Percentiles rank a stretch among this genome's conserved stretches.
phyloP scores from a whole-genome alignment of 2,329 filamentous ascomycete species.

The Cladosporium sp. region DNA sequence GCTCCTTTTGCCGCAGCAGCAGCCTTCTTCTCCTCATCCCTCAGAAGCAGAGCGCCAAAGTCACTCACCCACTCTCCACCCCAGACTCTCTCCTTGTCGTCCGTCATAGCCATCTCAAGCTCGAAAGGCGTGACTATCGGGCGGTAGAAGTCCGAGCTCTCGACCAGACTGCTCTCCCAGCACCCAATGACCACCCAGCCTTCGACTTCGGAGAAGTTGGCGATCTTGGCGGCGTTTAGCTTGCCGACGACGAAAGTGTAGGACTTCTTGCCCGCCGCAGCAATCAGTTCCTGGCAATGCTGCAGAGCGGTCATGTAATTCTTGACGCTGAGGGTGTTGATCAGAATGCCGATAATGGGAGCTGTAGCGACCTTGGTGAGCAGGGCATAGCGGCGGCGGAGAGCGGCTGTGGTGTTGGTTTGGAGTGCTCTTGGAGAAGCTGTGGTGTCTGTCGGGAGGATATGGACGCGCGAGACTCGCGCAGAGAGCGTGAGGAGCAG shows the following conservation, averaged over 20 bases:
- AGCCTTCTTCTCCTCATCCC: conserved; percentile 28
- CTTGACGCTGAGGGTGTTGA: conserved; percentile 90
- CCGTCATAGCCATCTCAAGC: conserved; percentile 73
- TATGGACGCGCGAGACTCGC: conserved; percentile 74
- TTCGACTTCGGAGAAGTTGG: conserved; percentile 93
- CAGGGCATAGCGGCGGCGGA: conserved; percentile 86
- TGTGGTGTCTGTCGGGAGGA: conserved; percentile 62
- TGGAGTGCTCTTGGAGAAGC: conserved; percentile 43
- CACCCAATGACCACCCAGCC: conserved; percentile 98
- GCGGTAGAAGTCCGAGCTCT: conserved; percentile 84
- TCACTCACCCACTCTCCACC: conserved; percentile 86
- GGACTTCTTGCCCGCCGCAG: conserved; percentile 82
- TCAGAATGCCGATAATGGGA: conserved; percentile 86
- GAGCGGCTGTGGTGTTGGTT: conserved; percentile 56
- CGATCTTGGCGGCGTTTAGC: conserved; percentile 90
- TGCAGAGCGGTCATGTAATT: conserved; percentile 85
- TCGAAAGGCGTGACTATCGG: conserved; percentile 96
- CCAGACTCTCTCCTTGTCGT: conserved; percentile 78
- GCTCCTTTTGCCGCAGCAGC: conserved; percentile 32
- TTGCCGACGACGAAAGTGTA: conserved; percentile 98
- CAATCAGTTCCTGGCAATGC: conserved; percentile 71
- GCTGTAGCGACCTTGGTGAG: conserved; percentile 78
- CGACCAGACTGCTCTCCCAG: conserved; percentile 93
- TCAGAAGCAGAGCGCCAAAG: conserved; percentile 68
- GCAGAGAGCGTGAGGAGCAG: conserved; percentile 86